Percentiles rank a stretch among this genome's conserved stretches.
Conservation (phyloP, 768 basidiomycete species). For the Porpolomopsis calyptriformis region DNA sequence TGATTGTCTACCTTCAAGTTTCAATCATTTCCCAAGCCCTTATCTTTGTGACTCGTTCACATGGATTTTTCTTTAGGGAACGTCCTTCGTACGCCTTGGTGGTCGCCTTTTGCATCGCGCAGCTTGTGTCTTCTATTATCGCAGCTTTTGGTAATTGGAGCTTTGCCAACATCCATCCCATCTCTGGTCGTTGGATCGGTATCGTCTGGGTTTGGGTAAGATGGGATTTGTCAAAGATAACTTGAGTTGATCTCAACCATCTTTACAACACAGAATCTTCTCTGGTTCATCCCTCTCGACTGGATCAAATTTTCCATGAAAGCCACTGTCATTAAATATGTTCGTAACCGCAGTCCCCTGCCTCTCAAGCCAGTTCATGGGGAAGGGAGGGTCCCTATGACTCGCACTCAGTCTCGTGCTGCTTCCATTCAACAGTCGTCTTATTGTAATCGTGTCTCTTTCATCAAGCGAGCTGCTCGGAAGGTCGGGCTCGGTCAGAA, state of each 20-base stretch:
- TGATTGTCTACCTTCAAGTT: slow-evolving; percentile 90
- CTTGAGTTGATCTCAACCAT: slow-evolving; percentile 7
- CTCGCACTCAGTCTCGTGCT: slow-evolving; percentile 81
- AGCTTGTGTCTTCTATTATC: slow-evolving; percentile 92
- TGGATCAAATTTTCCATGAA: slow-evolving; percentile 96
- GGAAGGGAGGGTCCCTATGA: slow-evolving; percentile 57
- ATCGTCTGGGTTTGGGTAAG: slow-evolving; percentile 94
- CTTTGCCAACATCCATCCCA: slow-evolving; percentile 71
- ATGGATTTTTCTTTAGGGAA: slow-evolving; percentile 96
- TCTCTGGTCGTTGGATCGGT: slow-evolving; percentile 94
- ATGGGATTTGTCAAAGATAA: slow-evolving; percentile 11
- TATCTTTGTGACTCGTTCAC: slow-evolving; percentile 92
- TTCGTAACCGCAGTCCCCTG: slow-evolving; percentile 56
- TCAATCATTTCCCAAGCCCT: slow-evolving; percentile 98
- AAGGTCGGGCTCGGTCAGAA: slow-evolving; percentile 83
- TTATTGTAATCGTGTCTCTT: slow-evolving; percentile 91
- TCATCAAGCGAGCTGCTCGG: slow-evolving; percentile 80
- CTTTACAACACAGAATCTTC: slow-evolving; percentile 54
- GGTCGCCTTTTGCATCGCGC: slow-evolving; percentile 84
- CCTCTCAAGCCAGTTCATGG: slow-evolving; percentile 29
- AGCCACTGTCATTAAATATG: slow-evolving; percentile 76
- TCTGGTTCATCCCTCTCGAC: slow-evolving; percentile 95
- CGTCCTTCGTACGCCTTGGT: slow-evolving; percentile 84
- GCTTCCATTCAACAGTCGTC: slow-evolving; percentile 84
- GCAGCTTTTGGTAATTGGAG: slow-evolving; percentile 90